Evolutionary conservation across 371 early-diverging fungal species (phyloP), one percentile per base, ranked within the genome.

Genomic region (Mucor sp.): DNA sequence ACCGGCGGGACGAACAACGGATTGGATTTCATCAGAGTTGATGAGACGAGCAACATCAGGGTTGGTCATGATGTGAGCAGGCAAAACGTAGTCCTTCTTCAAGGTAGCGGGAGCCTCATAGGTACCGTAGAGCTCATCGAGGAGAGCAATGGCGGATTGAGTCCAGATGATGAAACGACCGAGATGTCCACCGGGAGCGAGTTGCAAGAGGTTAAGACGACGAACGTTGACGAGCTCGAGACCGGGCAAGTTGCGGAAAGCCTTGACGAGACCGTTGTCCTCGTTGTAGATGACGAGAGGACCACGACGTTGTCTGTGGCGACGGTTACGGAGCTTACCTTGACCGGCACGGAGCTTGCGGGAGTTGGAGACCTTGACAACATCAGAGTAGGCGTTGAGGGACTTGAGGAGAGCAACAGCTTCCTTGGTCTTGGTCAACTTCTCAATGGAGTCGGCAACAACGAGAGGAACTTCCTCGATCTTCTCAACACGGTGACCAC

Each of bases 91-190:
- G 85, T 94, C 94, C 89, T 91, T 93, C 93, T 97, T 99, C 81
- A 94, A 87, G 83, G 89, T 73, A 62, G 98, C 88, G 60, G 89
- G 83, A 73, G 86, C 84, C 78, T 89, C 88, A 83, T 89, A 86
- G 72, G 97, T 91, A 83, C 99, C 99, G 85, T 92, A 99, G 80
- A 99, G 87, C 76, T 90, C 85, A 87, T 98, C 95, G 74, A 99
- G 90, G 67, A 93, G 89, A 78, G 93, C 92, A 81, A 99, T 95
- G 68, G 99, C 99, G 66, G 89, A 82, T 86, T 97, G 90, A 78
- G 99, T 98, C 99, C 99, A 99, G 92, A 99, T 96, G 86, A 98
- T 88, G 88, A 99, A 98, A 84, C 99, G 97, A 74, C 99, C 99
- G 72, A 98, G 86, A 89, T 99, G 97, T 81, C 99, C 99, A 89